Conservation (phyloP, 2,329 filamentous ascomycete genomes). For the Pleomassaria siparia region DNA sequence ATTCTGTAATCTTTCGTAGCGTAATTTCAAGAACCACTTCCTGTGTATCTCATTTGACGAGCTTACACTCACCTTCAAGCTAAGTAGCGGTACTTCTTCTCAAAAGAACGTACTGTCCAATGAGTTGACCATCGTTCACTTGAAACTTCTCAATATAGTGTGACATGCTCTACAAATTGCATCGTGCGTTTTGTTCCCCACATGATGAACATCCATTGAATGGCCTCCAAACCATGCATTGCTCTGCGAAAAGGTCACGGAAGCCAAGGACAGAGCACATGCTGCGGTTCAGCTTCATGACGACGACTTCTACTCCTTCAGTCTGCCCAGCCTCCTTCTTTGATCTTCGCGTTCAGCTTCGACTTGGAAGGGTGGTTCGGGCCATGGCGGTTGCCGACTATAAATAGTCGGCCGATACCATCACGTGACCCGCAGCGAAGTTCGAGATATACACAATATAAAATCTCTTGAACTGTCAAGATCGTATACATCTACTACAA, state of each 20-base stretch:
- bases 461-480: neutral
- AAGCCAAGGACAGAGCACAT: neutral
- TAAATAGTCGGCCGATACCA: conserved; percentile 3
- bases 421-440: too few species aligned
- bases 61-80: neutral
- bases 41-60: neutral
- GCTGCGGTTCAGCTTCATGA: neutral
- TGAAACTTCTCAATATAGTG: too few species aligned
- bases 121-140: too few species aligned
- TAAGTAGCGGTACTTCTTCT: too few species aligned
- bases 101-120: too few species aligned
- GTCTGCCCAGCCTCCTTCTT: neutral
- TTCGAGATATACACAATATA: neutral
- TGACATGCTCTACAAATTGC: too few species aligned
- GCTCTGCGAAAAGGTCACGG: neutral
- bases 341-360: neutral
- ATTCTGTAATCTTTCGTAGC: conserved; percentile 5
- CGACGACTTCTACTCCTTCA: neutral
- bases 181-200: neutral
- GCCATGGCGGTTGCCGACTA: neutral
- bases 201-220: neutral
- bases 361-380: neutral
- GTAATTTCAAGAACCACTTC: neutral
- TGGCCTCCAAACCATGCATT: neutral
- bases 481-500: neutral